A percentile compares a stretch with the other conserved stretches of the same genome.
Evolutionary conservation across 495 filamentous ascomycete species (phyloP).

Genomic region (Xylaria bambusicola): DNA sequence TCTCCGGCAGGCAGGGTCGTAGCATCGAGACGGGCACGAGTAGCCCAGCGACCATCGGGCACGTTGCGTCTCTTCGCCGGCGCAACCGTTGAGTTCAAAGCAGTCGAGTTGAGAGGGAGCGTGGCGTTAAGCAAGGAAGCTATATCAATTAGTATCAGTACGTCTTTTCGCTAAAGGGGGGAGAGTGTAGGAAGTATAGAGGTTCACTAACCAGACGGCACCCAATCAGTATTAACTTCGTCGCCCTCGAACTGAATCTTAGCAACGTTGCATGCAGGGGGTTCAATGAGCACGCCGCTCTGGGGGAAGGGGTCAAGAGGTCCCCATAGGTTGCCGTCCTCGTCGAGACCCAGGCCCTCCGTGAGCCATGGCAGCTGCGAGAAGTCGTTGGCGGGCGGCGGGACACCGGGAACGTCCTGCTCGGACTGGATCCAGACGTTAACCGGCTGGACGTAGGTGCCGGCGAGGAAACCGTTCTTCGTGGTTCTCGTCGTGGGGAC

Average conservation of each 20-base stretch:
- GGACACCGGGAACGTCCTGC: constrained; percentile 31
- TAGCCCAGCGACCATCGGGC: constrained; percentile 13
- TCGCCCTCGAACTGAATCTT: constrained; percentile 3
- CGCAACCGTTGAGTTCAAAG: not conserved
- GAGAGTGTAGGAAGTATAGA: too few species aligned
- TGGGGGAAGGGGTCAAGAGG: constrained; percentile 33
- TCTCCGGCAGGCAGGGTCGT: constrained; percentile 10
- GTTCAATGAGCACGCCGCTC: constrained; percentile 11
- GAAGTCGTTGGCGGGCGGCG: constrained; percentile 32
- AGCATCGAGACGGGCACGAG: constrained; percentile 11
- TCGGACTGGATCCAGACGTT: constrained; percentile 42
- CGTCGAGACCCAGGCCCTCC: constrained; percentile 27
- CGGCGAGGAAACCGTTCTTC: constrained; percentile 40
- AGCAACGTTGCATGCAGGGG: constrained; percentile 2
- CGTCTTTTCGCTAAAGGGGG: too few species aligned
- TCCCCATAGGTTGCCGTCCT: constrained; percentile 25
- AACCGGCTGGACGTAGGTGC: constrained; percentile 42
- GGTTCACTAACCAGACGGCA: constrained; percentile 17
- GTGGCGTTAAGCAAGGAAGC: constrained; percentile 13
- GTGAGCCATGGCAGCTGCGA: constrained; percentile 17
- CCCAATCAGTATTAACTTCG: constrained; percentile 9
- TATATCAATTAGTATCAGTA: constrained; percentile 4
- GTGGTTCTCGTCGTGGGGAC: constrained; percentile 31
- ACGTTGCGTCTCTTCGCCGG: constrained; percentile 12
- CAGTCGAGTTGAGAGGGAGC: constrained; percentile 8